Percentiles rank a stretch among this genome's conserved stretches.
These are phyloP conservation scores for Sphagnum contortum DNA, from an alignment of 225 moss, liverwort and hornwort genomes.

Conservation along the genomic window DNA sequence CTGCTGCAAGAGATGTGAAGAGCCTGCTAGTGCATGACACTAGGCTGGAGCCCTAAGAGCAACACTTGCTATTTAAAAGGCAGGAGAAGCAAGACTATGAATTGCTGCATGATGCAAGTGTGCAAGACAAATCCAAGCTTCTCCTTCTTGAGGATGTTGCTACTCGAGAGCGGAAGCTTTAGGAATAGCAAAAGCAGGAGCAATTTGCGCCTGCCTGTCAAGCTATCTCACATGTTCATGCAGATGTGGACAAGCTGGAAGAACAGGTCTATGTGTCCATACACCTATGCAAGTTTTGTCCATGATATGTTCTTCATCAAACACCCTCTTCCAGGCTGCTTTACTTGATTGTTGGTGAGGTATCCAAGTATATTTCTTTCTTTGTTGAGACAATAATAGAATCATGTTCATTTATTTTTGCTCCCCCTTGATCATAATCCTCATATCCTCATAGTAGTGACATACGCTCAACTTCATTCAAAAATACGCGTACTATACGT, in stretches of 20 bases:
- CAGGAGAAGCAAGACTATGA: conserved; percentile 96
- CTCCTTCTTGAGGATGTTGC: conserved; percentile 95
- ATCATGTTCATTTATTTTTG: too few relatives aligned
- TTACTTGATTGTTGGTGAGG: too few relatives aligned
- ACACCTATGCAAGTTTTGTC: too few relatives aligned
- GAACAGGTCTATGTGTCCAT: conserved; percentile 26
- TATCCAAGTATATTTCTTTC: too few relatives aligned
- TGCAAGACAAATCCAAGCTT: conserved; percentile 91
- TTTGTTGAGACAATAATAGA: background rate
- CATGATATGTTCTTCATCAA: too few relatives aligned
- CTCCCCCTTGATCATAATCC: too few relatives aligned
- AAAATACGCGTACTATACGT: too few relatives aligned
- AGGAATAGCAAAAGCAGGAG: conserved; percentile 82
- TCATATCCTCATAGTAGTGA: too few relatives aligned
- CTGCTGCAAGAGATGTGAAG: conserved; percentile 77
- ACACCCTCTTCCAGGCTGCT: background rate
- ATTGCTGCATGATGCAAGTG: conserved; percentile 76
- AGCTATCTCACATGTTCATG: conserved; percentile 50
- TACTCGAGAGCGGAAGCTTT: conserved; percentile 78
- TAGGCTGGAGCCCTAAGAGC: conserved; percentile 79
- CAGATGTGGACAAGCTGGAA: conserved; percentile 80
- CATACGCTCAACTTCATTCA: too few relatives aligned
- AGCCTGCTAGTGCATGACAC: conserved; percentile 83
- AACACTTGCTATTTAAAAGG: conserved; percentile 89
- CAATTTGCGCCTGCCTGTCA: conserved; percentile 80